Conservation (phyloP, 2,329 filamentous ascomycete species). For the Exophiala spinifera region DNA sequence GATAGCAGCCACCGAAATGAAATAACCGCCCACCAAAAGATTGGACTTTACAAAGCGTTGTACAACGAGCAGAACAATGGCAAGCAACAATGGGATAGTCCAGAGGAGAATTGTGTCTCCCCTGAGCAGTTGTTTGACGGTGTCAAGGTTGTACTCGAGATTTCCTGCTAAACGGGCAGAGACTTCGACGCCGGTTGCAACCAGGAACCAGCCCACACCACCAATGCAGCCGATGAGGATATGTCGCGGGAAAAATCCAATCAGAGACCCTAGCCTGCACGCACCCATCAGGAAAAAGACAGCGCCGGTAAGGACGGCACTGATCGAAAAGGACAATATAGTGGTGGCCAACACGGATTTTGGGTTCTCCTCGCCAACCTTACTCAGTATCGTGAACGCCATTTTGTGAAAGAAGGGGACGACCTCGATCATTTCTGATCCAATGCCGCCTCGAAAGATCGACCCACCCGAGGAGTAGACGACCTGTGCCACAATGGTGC, state of each 20-base stretch:
- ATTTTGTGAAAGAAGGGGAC: slow-evolving; percentile 99
- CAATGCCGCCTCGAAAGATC: slow-evolving; percentile 84
- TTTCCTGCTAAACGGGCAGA: slow-evolving; percentile 84
- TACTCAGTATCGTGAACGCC: slow-evolving; percentile 79
- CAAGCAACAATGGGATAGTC: slow-evolving; percentile 73
- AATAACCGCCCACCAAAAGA: slow-evolving; percentile 82
- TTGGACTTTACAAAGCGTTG: slow-evolving; percentile 76
- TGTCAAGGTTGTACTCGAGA: slow-evolving; percentile 75
- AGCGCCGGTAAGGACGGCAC: slow-evolving; percentile 82
- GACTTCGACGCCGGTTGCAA: slow-evolving; percentile 89
- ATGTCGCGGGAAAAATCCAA: slow-evolving; percentile 94
- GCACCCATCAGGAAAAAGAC: slow-evolving; percentile 90
- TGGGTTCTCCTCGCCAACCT: slow-evolving; percentile 74
- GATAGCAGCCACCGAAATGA: slow-evolving; percentile 71
- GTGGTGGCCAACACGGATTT: slow-evolving; percentile 90
- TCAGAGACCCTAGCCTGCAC: slow-evolving; percentile 83
- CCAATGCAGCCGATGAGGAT: slow-evolving; percentile 97
- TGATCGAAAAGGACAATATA: slow-evolving; percentile 84
- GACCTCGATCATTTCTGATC: slow-evolving; percentile 97
- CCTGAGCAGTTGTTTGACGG: slow-evolving; percentile 69
- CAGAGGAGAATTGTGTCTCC: slow-evolving; percentile 76
- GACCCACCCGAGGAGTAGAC: slow-evolving; percentile 82
- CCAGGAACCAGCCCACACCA: slow-evolving; percentile 90
- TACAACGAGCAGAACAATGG: slow-evolving; percentile 70
- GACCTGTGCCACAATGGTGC: slow-evolving; percentile 89